Base-by-base conservation (phyloP, 2,329 filamentous ascomycete genomes). In the Chaetothyriales sp. region DNA sequence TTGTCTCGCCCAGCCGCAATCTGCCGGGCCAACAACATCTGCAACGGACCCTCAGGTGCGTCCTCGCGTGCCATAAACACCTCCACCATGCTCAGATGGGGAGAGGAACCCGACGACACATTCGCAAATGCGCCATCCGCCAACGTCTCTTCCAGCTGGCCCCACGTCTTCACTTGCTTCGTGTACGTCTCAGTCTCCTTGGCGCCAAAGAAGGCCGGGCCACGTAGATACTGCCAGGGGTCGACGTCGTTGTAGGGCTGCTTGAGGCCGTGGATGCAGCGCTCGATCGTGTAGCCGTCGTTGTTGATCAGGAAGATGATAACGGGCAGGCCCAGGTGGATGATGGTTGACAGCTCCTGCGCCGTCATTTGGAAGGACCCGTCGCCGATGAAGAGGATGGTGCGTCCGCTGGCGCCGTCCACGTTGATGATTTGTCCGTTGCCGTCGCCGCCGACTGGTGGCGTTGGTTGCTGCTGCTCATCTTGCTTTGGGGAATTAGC, bases 231-330 rank as follows among this genome's bases (percentile, higher is more conserved):
- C 47, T 83, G 74, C 89, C 89, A 94, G 9, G 71, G 67, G 52
- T 77, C 74, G 52, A 94, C 82, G 63, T 94, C 86, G 63, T 94
- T 94, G 73, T 94, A 94, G 18, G 63, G 65, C 22, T 79, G 85
- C 6, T 89, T 73, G 80, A 84, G 83, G 49, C 87, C 87, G 67
- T 94, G 88, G 62, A 94, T 94, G 66, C 80, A 85, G 33, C 88
- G 81, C 70, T 94, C 88, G 65, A 94, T 92, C 10, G 88, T 92
- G 70, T 85, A 94, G 13, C 89, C 89, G 46, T 90, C 80, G 65
- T 94, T 94, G 74, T 85, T 87, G 60, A 94, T 83, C 57, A 90
- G 75, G 66, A 94, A 90, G 55, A 94, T 81, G 2, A 71, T 64
- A 2, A 75, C 69, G 43, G 74, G 67, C 22, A 78, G 67, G 1